Evolutionary conservation across 176 grass and related monocot species (phyloP).

Genomic region (Tillandsia fasciculata): DNA sequence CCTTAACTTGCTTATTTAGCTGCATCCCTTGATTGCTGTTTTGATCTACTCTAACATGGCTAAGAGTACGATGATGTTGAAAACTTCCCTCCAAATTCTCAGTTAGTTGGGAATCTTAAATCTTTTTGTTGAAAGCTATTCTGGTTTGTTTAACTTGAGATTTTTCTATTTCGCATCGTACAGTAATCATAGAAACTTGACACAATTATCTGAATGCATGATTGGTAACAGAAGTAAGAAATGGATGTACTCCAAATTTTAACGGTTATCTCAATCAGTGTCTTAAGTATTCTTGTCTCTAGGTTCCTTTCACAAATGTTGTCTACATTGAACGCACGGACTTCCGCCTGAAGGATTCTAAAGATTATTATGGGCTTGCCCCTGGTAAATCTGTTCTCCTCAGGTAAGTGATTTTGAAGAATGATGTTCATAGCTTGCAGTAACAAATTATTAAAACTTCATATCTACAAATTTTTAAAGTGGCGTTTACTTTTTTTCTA

Average conservation of each 20-base stretch:
- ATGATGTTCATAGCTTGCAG: not conserved
- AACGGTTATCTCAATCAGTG: not conserved
- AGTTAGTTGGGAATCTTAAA: not conserved
- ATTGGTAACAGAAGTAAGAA: no score
- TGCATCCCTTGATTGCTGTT: not conserved
- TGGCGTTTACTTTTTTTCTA: slow-evolving; percentile 7
- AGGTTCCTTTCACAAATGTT: slow-evolving; percentile 27
- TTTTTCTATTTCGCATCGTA: no score
- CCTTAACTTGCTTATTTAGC: not conserved
- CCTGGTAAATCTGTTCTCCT: slow-evolving; percentile 87
- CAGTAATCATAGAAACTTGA: no score
- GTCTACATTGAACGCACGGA: slow-evolving; percentile 73
- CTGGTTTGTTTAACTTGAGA: no score
- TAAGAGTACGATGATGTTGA: not conserved
- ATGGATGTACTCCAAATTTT: no score
- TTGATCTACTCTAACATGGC: not conserved
- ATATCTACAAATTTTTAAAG: not conserved
- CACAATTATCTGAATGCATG: no score
- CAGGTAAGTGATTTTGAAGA: slow-evolving; percentile 39
- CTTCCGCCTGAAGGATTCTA: slow-evolving; percentile 89
- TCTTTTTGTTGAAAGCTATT: not conserved
- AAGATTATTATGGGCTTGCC: slow-evolving; percentile 94
- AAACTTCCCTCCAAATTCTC: not conserved
- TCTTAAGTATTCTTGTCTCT: not conserved
- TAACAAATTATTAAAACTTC: not conserved